Evolutionary conservation across 345 rosid species (phyloP).

Genomic region (Rhodamnia rubescens): DNA sequence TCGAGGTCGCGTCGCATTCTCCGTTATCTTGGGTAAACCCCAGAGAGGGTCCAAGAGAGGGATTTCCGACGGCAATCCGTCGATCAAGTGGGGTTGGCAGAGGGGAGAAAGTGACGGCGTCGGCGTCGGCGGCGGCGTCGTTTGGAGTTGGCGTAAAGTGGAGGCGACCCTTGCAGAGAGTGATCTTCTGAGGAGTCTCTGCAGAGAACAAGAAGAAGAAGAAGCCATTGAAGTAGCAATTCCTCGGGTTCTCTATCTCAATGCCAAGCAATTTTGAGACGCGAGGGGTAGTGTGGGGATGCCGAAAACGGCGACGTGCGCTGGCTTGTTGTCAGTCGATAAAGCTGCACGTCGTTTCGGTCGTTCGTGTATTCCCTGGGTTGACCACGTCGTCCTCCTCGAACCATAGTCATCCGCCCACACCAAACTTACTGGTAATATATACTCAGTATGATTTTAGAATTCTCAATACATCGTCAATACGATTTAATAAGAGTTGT

Average conservation of each 20-base stretch:
- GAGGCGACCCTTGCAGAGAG: neutral
- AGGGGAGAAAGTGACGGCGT: neutral
- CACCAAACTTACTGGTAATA: neutral
- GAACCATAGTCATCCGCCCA: neutral
- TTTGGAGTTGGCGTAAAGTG: neutral
- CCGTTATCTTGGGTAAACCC: neutral
- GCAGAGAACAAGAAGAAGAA: conserved; percentile 8
- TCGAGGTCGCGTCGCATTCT: neutral
- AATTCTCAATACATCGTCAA: neutral
- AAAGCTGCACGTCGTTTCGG: neutral
- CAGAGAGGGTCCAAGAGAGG: neutral
- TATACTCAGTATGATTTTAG: neutral
- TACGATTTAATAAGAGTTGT: neutral
- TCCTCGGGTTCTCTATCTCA: neutral
- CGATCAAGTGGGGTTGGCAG: neutral
- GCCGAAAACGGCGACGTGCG: neutral
- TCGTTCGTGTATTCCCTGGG: neutral
- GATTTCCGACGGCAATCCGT: neutral
- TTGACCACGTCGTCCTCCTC: neutral
- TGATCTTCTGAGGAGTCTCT: conserved; percentile 9
- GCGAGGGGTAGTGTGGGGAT: neutral
- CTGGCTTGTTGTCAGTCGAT: neutral
- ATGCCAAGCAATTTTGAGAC: neutral
- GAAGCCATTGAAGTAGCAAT: neutral
- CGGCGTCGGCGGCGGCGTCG: neutral